Percentiles rank a stretch among this genome's conserved stretches.
These are phyloP conservation scores for Talaromyces borbonicus DNA, from an alignment of 495 filamentous ascomycete genomes.

Conservation along the genomic window DNA sequence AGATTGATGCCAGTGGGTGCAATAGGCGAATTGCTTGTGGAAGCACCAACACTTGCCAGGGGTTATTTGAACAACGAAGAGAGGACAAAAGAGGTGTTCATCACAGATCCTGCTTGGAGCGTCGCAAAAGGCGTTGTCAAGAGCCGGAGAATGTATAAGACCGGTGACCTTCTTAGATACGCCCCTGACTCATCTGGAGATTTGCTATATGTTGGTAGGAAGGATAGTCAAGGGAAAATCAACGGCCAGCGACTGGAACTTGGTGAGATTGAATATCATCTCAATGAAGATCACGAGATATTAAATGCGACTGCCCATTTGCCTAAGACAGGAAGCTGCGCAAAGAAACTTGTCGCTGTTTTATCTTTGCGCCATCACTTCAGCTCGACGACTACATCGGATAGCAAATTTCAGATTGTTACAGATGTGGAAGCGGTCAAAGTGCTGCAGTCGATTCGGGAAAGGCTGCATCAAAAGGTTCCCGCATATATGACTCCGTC, in stretches of 20 bases:
- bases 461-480: slow-evolving; percentile 19
- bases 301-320: slow-evolving; percentile 35
- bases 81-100: slow-evolving; percentile 34
- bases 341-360: slow-evolving; percentile 31
- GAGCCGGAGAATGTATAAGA: slow-evolving; percentile 38
- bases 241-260: slow-evolving; percentile 32
- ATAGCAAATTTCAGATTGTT: slow-evolving; percentile 20
- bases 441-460: slow-evolving; percentile 21
- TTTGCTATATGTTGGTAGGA: slow-evolving; percentile 41
- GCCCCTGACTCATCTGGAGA: slow-evolving; percentile 28
- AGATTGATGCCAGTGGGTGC: slow-evolving; percentile 38
- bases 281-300: slow-evolving; percentile 18
- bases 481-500: slow-evolving; percentile 40
- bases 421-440: slow-evolving; percentile 13
- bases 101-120: slow-evolving; percentile 38
- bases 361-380: slow-evolving; percentile 21
- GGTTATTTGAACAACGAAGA: slow-evolving; percentile 38
- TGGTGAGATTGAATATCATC: slow-evolving; percentile 29
- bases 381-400: slow-evolving; percentile 13
- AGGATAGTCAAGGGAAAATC: slow-evolving; percentile 46
- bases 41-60: slow-evolving; percentile 39
- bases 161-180: slow-evolving; percentile 47
- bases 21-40: slow-evolving; percentile 45
- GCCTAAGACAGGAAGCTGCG: slow-evolving; percentile 30
- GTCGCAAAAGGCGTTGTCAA: slow-evolving; percentile 8